Percentiles rank a stretch among this genome's conserved stretches.
Evolutionary conservation across 768 basidiomycete genomes (phyloP).

Genomic region (Boletus sp.): DNA sequence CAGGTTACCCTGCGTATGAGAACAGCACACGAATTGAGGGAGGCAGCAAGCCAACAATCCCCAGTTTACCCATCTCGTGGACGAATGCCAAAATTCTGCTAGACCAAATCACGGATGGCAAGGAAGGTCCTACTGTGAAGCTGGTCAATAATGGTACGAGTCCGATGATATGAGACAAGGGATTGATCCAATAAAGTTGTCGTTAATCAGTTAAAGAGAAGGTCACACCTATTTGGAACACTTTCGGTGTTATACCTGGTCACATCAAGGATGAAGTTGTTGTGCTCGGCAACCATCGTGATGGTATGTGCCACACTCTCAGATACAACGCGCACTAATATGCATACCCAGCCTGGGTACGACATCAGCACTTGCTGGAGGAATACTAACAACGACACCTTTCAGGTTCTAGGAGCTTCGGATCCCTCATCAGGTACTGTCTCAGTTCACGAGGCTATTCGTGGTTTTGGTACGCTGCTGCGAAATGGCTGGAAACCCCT

Average conservation of each 20-base stretch:
- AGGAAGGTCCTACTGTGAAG: conserved; percentile 41
- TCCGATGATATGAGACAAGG: background rate
- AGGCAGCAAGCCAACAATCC: conserved; percentile 68
- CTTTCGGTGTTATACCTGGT: conserved; percentile 82
- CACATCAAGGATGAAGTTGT: conserved; percentile 83
- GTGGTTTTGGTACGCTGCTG: conserved; percentile 51
- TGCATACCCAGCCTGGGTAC: conserved; percentile 24
- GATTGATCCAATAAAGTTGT: background rate
- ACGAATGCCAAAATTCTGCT: conserved; percentile 72
- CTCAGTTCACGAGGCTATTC: conserved; percentile 52
- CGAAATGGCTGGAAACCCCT: conserved; percentile 65
- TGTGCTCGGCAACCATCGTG: conserved; percentile 84
- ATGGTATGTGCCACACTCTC: conserved; percentile 50
- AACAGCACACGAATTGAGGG: conserved; percentile 65
- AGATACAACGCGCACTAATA: conserved; percentile 5
- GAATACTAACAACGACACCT: background rate
- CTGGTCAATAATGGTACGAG: conserved; percentile 54
- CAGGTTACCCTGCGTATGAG: conserved; percentile 83
- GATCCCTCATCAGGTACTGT: conserved; percentile 61
- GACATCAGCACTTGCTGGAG: background rate
- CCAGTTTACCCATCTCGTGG: conserved; percentile 91
- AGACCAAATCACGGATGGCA: conserved; percentile 39
- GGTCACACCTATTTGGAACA: conserved; percentile 91
- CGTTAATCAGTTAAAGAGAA: conserved; percentile 61
- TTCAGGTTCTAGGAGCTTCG: conserved; percentile 48